Conservation (phyloP, 208 protist genomes). For the Trypanosoma avium region DNA sequence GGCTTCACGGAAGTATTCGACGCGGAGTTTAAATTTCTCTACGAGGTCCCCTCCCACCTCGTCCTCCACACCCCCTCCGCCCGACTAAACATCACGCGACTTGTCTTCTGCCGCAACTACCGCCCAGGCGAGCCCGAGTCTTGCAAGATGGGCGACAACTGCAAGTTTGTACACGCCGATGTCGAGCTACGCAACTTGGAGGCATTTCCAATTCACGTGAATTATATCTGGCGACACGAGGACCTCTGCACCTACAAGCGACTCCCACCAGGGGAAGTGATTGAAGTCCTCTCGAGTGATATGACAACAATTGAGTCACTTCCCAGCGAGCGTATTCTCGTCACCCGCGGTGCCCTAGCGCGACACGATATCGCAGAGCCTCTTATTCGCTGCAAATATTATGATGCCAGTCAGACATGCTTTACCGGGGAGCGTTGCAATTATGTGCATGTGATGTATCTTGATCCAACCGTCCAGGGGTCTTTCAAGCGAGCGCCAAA, state of each 20-base stretch:
- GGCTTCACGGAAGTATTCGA: constrained; percentile 54
- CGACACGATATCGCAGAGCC: constrained; percentile 25
- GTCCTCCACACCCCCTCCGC: constrained; percentile 65
- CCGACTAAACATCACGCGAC: constrained; percentile 82
- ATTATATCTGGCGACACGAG: constrained; percentile 78
- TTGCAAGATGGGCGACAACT: constrained; percentile 61
- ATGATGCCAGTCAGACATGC: constrained; percentile 39
- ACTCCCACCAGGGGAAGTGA: constrained; percentile 36
- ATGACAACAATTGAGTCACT: constrained; percentile 23
- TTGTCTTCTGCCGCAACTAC: constrained; percentile 82
- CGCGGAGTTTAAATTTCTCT: constrained; percentile 62
- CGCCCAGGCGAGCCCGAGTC: constrained; percentile 37
- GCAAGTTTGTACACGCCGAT: constrained; percentile 84
- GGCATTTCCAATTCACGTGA: constrained; percentile 73
- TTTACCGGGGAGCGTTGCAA: constrained; percentile 41
- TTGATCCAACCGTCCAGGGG: constrained; percentile 37
- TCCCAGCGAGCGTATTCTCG: constrained; percentile 39
- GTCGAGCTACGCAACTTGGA: constrained; percentile 47
- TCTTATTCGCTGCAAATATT: constrained; percentile 39
- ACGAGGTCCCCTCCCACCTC: constrained; percentile 46
- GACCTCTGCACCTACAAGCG: constrained; percentile 65
- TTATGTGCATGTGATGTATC: constrained; percentile 37
- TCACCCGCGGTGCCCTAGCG: constrained; percentile 22
- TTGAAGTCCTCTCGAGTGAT: constrained; percentile 32
- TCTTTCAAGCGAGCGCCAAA: constrained; percentile 41